Percentiles rank a stretch among this genome's conserved stretches.
Evolutionary conservation across 2,329 filamentous ascomycete genomes (phyloP).

Genomic region (Endothia cerciana): DNA sequence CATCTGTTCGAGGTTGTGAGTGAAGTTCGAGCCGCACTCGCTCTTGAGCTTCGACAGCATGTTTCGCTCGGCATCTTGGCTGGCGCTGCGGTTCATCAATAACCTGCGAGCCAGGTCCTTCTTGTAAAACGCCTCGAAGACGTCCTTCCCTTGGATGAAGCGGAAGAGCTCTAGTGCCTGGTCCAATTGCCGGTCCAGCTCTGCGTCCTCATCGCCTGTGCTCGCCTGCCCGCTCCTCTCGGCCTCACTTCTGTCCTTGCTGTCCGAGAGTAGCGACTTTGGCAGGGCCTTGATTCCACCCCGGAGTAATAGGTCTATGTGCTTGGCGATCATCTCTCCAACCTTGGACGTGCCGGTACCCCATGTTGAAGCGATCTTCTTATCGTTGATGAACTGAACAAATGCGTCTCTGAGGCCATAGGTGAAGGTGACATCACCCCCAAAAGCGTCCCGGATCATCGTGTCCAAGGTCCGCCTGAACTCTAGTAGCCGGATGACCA

Average conservation of each 20-base stretch:
- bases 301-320: conserved; percentile 86
- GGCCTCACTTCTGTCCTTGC: conserved; percentile 58
- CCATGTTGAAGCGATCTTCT: conserved; percentile 72
- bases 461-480: conserved; percentile 80
- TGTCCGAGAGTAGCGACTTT: conserved; percentile 65
- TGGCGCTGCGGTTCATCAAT: conserved; percentile 89
- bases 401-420: conserved; percentile 85
- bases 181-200: conserved; percentile 89
- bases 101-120: conserved; percentile 89
- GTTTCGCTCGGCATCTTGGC: conserved; percentile 90
- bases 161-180: conserved; percentile 93
- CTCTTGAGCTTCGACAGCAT: conserved; percentile 92
- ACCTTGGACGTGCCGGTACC: conserved; percentile 88
- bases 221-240: conserved; percentile 67
- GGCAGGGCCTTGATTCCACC: conserved; percentile 86
- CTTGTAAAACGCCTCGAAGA: conserved; percentile 99
- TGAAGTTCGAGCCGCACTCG: conserved; percentile 93
- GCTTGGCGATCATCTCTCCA: conserved; percentile 98
- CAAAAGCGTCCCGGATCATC: conserved; percentile 77
- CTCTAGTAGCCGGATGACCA: conserved; percentile 81
- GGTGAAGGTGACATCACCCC: conserved; percentile 74
- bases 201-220: conserved; percentile 84
- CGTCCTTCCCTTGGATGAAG: conserved; percentile 95
- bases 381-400: conserved; percentile 89
- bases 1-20: conserved; percentile 98